These are phyloP conservation scores for Vinca major DNA, from an alignment of 305 asterid species.

Conservation along the genomic window DNA sequence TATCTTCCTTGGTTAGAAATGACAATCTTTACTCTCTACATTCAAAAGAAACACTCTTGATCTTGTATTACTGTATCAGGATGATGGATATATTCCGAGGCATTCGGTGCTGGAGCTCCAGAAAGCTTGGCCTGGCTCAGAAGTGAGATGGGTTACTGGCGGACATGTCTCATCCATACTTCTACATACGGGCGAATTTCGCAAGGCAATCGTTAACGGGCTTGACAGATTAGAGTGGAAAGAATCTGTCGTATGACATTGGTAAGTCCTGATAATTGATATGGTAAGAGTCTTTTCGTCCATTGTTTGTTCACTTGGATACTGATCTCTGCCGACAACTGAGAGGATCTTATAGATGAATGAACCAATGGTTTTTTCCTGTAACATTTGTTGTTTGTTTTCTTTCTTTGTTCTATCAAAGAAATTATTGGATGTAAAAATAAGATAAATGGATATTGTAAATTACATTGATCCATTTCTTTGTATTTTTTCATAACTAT, in stretches of 20 bases:
- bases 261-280: slow-evolving; percentile 7
- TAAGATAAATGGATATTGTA: neutral
- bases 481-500: too few relatives aligned
- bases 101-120: slow-evolving; percentile 87
- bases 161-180: slow-evolving; percentile 92
- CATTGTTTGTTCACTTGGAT: neutral
- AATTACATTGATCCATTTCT: neutral
- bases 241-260: slow-evolving; percentile 40
- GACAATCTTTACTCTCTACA: neutral
- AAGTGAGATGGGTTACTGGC: slow-evolving; percentile 94
- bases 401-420: neutral
- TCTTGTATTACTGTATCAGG: slow-evolving; percentile 31
- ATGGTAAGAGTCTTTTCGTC: neutral
- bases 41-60: neutral
- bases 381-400: neutral
- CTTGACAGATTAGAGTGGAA: slow-evolving; percentile 76
- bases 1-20: neutral
- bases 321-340: neutral
- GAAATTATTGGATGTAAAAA: neutral
- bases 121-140: slow-evolving; percentile 98
- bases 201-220: slow-evolving; percentile 77
- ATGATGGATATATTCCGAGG: slow-evolving; percentile 90
- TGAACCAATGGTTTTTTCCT: neutral
- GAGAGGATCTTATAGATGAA: neutral
- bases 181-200: slow-evolving; percentile 69